Evolutionary conservation across 2,329 filamentous ascomycete species (phyloP).

Genomic region (Colletotrichum sp.): DNA sequence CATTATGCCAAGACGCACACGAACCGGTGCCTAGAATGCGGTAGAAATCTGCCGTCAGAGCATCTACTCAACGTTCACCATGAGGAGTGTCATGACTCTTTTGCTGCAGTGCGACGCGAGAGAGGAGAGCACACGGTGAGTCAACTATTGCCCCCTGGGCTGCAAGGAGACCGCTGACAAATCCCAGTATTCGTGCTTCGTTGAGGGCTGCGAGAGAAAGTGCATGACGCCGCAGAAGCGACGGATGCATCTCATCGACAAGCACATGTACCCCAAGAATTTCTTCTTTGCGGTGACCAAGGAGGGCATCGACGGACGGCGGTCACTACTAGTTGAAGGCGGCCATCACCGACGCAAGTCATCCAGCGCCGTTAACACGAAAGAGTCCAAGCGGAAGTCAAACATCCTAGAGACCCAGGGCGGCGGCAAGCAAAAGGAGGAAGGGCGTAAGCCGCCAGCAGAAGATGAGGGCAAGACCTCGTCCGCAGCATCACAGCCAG

Average conservation of each 20-base stretch:
- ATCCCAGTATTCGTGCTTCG: constrained; percentile 81
- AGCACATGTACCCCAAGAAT: constrained; percentile 87
- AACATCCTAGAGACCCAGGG: constrained; percentile 32
- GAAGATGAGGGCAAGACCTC: not conserved
- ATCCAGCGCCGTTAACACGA: constrained; percentile 38
- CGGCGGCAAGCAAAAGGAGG: not conserved
- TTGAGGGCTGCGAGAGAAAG: constrained; percentile 84
- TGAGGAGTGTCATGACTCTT: constrained; percentile 87
- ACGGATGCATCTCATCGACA: constrained; percentile 88
- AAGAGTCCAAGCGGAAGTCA: constrained; percentile 34
- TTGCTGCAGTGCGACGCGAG: constrained; percentile 73
- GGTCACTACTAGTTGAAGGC: constrained; percentile 74
- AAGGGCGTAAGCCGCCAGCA: not conserved
- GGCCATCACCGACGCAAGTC: constrained; percentile 54
- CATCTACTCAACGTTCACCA: constrained; percentile 85
- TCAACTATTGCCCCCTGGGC: no score
- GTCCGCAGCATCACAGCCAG: not conserved
- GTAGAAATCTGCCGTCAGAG: constrained; percentile 85
- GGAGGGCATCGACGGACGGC: constrained; percentile 85
- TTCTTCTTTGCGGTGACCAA: constrained; percentile 90
- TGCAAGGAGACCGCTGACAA: constrained; percentile 13
- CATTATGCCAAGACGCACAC: constrained; percentile 84
- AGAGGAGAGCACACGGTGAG: constrained; percentile 85
- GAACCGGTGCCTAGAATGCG: constrained; percentile 85
- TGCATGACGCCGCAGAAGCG: constrained; percentile 86